Evolutionary conservation across 306 rosid genomes (phyloP), one percentile per base, ranked within the genome.

Genomic region (Ceratonia siliqua): DNA sequence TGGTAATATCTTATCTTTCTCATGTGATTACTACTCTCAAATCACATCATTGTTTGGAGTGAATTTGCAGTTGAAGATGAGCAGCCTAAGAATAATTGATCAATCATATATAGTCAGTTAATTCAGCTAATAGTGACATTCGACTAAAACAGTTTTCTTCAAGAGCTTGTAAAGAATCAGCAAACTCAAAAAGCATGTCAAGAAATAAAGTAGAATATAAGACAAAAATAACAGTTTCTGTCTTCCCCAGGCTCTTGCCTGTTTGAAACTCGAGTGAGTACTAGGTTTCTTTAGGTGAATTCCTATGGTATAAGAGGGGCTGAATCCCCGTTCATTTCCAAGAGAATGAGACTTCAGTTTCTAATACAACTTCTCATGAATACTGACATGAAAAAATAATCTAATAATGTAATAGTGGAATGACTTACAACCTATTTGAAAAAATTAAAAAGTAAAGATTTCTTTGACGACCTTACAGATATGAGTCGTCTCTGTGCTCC

Each of bases 81-180:
- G 62, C 62, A 48, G 1, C 14, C 36, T 57, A 32, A 4, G 7
- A 73, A 33, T 62, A 74, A 63, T 50, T 74, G 27, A 62, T n/a
- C 12, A 25, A 41, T 14, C 13, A 5, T 11, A 12, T 1, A 1
- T 13, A 8, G 30, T 49, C 45, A 17, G 62, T 14, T 11, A 2
- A 12, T 8, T 49, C 12, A 20, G 74, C n/a, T n/a, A n/a, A n/a
- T n/a, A n/a, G n/a, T n/a, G n/a, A n/a, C n/a, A n/a, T n/a, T n/a
- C n/a, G n/a, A n/a, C n/a, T n/a, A n/a, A 49, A 49, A 7, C 24
- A 8, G 17, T 17, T 5, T 17, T 49, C 55, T 49, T 49, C 2
- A 5, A 17, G 17, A 49, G 55, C 17, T 49, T 49, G 24, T 49
- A n/a, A 17, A 17, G 24, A 18, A 8, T 38, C 42, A 38, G 11